Evolutionary conservation across 176 grass and related monocot species (phyloP).

Genomic region (Oryza meridionalis): DNA sequence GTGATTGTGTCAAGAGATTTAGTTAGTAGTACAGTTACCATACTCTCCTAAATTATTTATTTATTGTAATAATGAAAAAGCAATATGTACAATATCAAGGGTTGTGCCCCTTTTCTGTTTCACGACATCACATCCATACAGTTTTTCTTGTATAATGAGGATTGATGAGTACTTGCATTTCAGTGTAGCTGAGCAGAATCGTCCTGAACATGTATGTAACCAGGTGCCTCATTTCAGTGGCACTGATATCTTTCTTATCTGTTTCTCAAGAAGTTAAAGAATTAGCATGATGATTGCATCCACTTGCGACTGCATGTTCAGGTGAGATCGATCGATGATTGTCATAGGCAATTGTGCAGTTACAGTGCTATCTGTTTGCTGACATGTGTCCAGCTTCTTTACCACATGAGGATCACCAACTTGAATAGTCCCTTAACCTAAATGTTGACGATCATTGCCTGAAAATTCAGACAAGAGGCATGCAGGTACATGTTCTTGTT

Average conservation of each 20-base stretch:
- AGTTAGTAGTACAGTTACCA: constrained; percentile 29
- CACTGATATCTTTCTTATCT: neutral
- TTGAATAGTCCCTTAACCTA: neutral
- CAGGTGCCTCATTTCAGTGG: neutral
- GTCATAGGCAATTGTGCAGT: neutral
- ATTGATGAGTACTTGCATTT: neutral
- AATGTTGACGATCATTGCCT: neutral
- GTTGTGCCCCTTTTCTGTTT: neutral
- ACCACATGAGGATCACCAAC: neutral
- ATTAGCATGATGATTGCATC: neutral
- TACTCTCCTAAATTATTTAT: constrained; percentile 27
- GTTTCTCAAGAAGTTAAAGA: neutral
- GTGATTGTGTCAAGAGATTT: constrained; percentile 22
- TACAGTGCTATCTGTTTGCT: neutral
- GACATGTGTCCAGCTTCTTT: constrained; percentile 30
- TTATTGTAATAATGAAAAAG: constrained; percentile 31
- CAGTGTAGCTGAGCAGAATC: neutral
- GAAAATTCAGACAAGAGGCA: neutral
- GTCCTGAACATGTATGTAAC: neutral
- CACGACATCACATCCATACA: neutral
- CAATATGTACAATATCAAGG: constrained; percentile 27
- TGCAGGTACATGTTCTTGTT: neutral
- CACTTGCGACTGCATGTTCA: neutral
- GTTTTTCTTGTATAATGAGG: neutral
- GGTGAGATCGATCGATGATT: constrained; percentile 18